Conservation (phyloP, 1,284 basidiomycete species). For the Leccinum fuscescens region DNA sequence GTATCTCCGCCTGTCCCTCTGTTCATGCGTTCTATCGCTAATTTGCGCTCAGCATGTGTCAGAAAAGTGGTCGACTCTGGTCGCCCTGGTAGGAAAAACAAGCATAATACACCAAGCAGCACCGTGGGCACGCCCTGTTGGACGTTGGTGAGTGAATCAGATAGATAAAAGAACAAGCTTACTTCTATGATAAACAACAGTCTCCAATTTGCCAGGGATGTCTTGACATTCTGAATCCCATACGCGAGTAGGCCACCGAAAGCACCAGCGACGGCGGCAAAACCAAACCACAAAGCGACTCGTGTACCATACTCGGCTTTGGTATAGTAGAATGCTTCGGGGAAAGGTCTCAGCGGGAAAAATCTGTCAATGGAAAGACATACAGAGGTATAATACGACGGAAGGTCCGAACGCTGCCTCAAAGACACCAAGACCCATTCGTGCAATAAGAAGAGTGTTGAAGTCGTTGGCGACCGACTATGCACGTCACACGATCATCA, state of each 20-base stretch:
- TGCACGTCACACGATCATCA: not conserved
- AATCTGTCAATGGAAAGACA: conserved; percentile 19
- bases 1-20: conserved; percentile 64
- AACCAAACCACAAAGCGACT: conserved; percentile 77
- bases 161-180: conserved; percentile 8
- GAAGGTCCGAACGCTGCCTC: conserved; percentile 46
- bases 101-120: conserved; percentile 62
- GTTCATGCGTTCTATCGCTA: conserved; percentile 76
- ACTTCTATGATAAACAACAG: conserved; percentile 79
- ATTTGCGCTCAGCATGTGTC: conserved; percentile 66
- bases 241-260: conserved; percentile 76
- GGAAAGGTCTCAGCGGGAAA: not conserved
- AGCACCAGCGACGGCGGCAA: conserved; percentile 76
- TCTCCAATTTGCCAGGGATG: conserved; percentile 55
- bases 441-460: too few relatives aligned
- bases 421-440: too few relatives aligned
- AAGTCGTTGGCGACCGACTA: too few relatives aligned
- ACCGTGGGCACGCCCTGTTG: conserved; percentile 63
- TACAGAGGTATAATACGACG: conserved; percentile 68
- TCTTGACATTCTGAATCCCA: conserved; percentile 59
- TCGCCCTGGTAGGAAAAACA: conserved; percentile 70
- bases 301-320: conserved; percentile 69
- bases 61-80: conserved; percentile 76
- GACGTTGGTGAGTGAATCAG: not conserved
- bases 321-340: conserved; percentile 71